These are phyloP conservation scores for Pichia sp. DNA, from an alignment of 1,139 yeast genomes.

Conservation along the genomic window DNA sequence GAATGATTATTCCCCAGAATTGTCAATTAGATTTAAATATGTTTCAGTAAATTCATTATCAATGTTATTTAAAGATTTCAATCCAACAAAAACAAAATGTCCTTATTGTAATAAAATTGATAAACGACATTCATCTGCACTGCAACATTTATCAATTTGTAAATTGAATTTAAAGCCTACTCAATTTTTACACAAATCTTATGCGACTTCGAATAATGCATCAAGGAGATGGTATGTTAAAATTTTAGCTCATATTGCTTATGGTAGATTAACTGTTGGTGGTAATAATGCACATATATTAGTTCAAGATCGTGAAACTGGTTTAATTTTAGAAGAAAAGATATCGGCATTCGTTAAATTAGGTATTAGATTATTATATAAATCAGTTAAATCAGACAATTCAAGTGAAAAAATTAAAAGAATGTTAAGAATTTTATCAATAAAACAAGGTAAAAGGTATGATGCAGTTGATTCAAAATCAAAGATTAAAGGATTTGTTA, in stretches of 20 bases:
- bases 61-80: slow-evolving; percentile 4
- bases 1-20: slow-evolving; percentile 43
- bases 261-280: slow-evolving; percentile 84
- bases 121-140: slow-evolving; percentile 43
- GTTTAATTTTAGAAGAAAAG: slow-evolving; percentile 83
- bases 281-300: slow-evolving; percentile 89
- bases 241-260: slow-evolving; percentile 73
- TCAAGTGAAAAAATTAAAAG: slow-evolving; percentile 38
- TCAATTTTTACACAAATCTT: slow-evolving; percentile 52
- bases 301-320: slow-evolving; percentile 87
- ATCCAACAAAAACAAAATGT: slow-evolving; percentile 13
- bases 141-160: slow-evolving; percentile 85
- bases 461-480: slow-evolving; percentile 61
- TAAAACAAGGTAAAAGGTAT: slow-evolving; percentile 80
- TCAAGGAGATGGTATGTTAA: slow-evolving; percentile 86
- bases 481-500: slow-evolving; percentile 72
- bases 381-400: slow-evolving; percentile 57
- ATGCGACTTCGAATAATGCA: slow-evolving; percentile 77
- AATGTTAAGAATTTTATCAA: slow-evolving; percentile 57
- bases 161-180: slow-evolving; percentile 43
- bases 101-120: slow-evolving; percentile 16
- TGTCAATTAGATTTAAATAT: slow-evolving; percentile 59
- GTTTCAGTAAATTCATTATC: slow-evolving; percentile 31
- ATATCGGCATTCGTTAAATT: slow-evolving; percentile 84
- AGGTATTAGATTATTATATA: slow-evolving; percentile 79